Evolutionary conservation across 371 early-diverging fungal genomes (phyloP).

Genomic region (Thermomucor indicae-seudaticae): DNA sequence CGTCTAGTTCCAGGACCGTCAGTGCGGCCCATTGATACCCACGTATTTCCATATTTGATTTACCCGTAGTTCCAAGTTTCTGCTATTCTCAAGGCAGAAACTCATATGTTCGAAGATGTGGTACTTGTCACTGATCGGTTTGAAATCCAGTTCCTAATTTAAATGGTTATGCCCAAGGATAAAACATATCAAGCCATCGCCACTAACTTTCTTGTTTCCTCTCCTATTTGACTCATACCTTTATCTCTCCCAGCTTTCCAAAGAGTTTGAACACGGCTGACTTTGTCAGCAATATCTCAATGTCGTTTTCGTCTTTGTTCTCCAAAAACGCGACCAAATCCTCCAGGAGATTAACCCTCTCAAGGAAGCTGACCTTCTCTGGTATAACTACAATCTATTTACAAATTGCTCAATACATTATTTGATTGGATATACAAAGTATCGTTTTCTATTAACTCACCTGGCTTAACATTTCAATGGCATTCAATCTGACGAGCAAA

Average conservation of each 20-base stretch:
- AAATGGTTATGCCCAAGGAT: not conserved
- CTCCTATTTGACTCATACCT: conserved; percentile 3
- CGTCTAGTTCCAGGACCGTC: conserved; percentile 14
- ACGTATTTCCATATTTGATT: not conserved
- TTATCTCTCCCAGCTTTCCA: conserved; percentile 32
- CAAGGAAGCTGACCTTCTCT: conserved; percentile 29
- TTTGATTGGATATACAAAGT: too few species aligned
- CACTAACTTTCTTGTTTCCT: too few species aligned
- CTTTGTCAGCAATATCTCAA: conserved; percentile 26
- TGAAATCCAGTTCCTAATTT: conserved; percentile 23
- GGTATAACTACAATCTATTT: conserved; percentile 27
- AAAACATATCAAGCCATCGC: not conserved
- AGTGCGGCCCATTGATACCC: not conserved
- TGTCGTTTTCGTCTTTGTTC: conserved; percentile 24
- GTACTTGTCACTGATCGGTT: conserved; percentile 20
- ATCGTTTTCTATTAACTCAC: too few species aligned
- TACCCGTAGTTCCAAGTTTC: conserved; percentile 34
- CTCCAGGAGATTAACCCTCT: conserved; percentile 27
- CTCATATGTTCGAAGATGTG: conserved; percentile 21
- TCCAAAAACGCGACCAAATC: conserved; percentile 22
- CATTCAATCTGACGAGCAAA: conserved; percentile 41
- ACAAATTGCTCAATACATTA: not conserved
- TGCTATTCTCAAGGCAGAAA: conserved; percentile 18
- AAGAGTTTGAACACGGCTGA: conserved; percentile 41
- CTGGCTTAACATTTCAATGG: conserved; percentile 44